Evolutionary conservation across 225 moss, liverwort and hornwort genomes (phyloP).

Genomic region (Rhytidiadelphus loreus): DNA sequence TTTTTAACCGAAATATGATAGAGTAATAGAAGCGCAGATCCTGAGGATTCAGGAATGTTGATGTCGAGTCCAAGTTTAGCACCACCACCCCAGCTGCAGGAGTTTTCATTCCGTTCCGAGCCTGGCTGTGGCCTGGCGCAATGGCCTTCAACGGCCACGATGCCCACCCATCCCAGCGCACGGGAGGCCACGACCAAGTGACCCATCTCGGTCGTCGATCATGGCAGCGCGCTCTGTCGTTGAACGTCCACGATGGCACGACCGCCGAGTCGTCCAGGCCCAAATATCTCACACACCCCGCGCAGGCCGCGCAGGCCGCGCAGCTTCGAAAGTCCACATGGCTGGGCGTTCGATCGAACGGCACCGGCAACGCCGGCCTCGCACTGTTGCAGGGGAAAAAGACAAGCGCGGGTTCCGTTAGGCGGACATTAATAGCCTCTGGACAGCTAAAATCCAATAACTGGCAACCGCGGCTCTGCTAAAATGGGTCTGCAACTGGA

Average conservation of each 20-base stretch:
- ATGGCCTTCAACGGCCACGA: background rate
- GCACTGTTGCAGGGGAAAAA: background rate
- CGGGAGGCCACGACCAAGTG: background rate
- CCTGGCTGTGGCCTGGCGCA: background rate
- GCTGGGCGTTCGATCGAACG: background rate
- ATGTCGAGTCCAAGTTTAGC: background rate
- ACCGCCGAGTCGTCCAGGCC: background rate
- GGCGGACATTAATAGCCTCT: background rate
- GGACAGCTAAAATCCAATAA: slow-evolving; percentile 7
- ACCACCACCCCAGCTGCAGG: background rate
- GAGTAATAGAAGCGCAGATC: background rate
- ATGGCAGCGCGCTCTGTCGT: background rate
- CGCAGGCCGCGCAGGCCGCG: background rate
- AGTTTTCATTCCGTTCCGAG: background rate
- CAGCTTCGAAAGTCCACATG: background rate
- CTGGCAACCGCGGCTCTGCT: background rate
- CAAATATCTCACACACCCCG: background rate
- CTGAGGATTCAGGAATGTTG: background rate
- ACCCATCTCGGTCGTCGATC: background rate
- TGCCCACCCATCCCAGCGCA: background rate
- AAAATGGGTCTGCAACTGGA: background rate
- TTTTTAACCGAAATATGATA: background rate
- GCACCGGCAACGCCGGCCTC: background rate
- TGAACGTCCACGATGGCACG: background rate
- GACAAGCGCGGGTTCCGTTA: background rate